Conservation (phyloP, 495 filamentous ascomycete species). For the Podospora conica region DNA sequence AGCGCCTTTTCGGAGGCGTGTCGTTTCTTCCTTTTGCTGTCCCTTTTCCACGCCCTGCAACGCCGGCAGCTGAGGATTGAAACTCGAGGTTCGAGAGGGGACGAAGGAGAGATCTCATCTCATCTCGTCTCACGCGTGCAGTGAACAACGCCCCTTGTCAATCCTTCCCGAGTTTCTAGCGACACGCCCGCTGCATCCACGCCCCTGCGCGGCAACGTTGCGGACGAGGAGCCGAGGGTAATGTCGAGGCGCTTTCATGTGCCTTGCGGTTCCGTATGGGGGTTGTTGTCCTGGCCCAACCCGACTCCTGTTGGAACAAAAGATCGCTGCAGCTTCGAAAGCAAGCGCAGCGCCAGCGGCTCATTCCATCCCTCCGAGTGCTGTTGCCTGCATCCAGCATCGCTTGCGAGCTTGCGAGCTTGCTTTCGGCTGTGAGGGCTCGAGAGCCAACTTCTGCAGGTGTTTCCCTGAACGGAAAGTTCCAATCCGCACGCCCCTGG, state of each 20-base stretch:
- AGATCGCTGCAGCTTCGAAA: background rate
- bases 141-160: background rate
- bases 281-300: background rate
- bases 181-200: background rate
- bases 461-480: conserved; percentile 10
- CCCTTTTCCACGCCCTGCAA: background rate
- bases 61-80: background rate
- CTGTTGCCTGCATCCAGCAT: conserved; percentile 4
- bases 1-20: background rate
- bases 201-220: background rate
- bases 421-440: conserved; percentile 8
- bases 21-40: background rate
- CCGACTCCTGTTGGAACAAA: background rate
- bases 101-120: conserved; percentile 8
- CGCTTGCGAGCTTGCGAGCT: background rate
- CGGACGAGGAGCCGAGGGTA: background rate
- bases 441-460: conserved; percentile 11
- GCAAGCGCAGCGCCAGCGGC: background rate
- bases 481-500: background rate
- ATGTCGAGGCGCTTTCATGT: background rate
- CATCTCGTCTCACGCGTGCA: conserved; percentile 11
- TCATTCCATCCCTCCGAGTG: background rate
- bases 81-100: background rate
- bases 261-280: background rate
- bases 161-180: background rate